Base-by-base conservation (phyloP, 1,284 basidiomycete species). In the Tylopilus sp. region DNA sequence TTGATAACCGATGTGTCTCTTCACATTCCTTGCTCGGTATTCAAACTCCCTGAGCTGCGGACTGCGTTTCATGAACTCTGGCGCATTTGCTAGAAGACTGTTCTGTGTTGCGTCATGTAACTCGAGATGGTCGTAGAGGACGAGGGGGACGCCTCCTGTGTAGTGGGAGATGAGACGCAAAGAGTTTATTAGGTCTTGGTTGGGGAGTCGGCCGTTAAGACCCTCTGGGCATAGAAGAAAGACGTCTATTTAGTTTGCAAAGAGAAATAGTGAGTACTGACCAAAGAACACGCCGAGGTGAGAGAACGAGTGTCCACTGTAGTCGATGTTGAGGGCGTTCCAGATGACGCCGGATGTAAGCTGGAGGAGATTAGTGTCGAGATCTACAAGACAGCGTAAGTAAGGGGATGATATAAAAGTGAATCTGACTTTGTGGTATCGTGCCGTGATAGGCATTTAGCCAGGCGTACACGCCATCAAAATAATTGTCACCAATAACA, bases 281-380 rank as follows among this genome's bases (percentile, higher is more conserved):
- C 92, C 92, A 68, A 90, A 92, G 70, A 92, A 96, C 11, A 98
- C 71, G 3, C 92, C 92, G 2, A 99, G 74, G 61, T 96, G 90
- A 11, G 89, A 92, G 70, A 98, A 97, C 0, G 94, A 97, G 68
- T 99, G 96, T 2, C 91, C 89, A 2, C 95, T 92, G 65, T 97
- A 99, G 67, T 99, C 97, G 49, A 99, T 81, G 57, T 90, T 90
- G 31, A 99, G 71, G 6, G 92, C 93, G 2, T 91, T 96, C 97
- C 97, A 99, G 38, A 97, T 89, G 4, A 92, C 86, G 2, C 88
- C 89, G 2, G 89, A 89, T 2, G 79, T 70, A 29, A 88, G 61
- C 18, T 70, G 66, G 30, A 97, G 71, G 6, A 75, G 71, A 40
- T 89, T 82, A 0, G 79, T 77, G n/a, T 72, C 56, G 6, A 93